phyloP scores from a whole-genome alignment of 495 filamentous ascomycete species.

The Penicillium coffeae region DNA sequence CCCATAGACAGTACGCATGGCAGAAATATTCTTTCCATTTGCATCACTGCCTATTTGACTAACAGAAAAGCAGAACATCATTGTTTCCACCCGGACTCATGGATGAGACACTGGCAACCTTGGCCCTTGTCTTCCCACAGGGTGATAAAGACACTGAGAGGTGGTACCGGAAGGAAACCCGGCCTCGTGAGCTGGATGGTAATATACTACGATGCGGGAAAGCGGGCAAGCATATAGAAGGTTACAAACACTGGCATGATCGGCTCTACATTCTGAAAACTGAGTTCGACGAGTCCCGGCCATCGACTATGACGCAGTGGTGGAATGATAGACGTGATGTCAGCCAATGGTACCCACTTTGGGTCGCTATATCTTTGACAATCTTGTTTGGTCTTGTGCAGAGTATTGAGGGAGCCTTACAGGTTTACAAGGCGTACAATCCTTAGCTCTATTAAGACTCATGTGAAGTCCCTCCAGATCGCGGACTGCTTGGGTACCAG shows the following conservation, averaged over 20 bases:
- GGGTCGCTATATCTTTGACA: constrained; percentile 48
- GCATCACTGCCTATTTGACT: too few relatives aligned
- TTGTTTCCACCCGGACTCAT: constrained; percentile 29
- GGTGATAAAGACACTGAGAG: constrained; percentile 16
- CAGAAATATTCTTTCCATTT: too few relatives aligned
- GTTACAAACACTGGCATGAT: constrained; percentile 49
- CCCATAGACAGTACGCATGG: constrained; percentile 13
- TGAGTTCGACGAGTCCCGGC: constrained; percentile 47
- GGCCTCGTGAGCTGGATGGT: constrained; percentile 16
- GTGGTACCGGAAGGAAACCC: constrained; percentile 25
- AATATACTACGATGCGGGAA: constrained; percentile 8
- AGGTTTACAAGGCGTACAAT: constrained; percentile 37
- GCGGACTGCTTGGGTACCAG: too few relatives aligned
- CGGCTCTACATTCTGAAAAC: constrained; percentile 49
- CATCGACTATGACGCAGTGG: constrained; percentile 43
- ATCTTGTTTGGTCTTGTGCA: constrained; percentile 51
- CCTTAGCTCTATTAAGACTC: too few relatives aligned
- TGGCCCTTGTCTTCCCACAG: constrained; percentile 44
- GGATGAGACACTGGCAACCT: constrained; percentile 43
- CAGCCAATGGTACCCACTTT: constrained; percentile 53
- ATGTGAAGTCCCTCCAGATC: too few relatives aligned
- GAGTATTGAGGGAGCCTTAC: constrained; percentile 42
- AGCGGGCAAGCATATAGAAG: constrained; percentile 35
- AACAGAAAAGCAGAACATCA: too few relatives aligned
- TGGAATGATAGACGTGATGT: constrained; percentile 50